Base-by-base conservation (phyloP, 2,329 filamentous ascomycete species). In the Phialocephala sp. region DNA sequence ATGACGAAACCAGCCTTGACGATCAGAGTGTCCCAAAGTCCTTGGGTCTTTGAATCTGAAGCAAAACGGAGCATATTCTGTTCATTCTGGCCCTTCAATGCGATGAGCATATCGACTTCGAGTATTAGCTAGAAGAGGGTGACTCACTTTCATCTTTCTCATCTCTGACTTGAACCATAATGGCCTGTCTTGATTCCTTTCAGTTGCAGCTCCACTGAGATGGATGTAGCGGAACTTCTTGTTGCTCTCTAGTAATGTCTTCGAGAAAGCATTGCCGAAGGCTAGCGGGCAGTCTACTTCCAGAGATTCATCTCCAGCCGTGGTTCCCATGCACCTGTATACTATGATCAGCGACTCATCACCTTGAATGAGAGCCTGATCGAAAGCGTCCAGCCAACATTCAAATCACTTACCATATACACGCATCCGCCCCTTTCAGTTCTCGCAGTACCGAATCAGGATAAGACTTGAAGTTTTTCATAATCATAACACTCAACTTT, bases 341-440 rank as follows among this genome's bases (percentile, higher is more conserved):
- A 74, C 87, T 87, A 73, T 88, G 82, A 12, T 82, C 76, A 69
- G 84, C 78, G 69, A 83, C 76, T 50, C 83, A 9, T 37, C n/a
- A 37, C 12, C n/a, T 24, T 22, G 45, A 50, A 5, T 4, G 20
- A 9, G 8, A 24, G 18, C n/a, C n/a, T n/a, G 45, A 11, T 9
- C n/a, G 27, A 32, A 6, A 32, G 6, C 8, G 47, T 32, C 27
- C 47, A 12, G 27, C 1, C 14, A 18, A 2, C 24, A n/a, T 54
- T 24, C 20, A 15, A 14, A 63, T 27, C 11, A 60, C 39, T 41
- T 37, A 70, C 68, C 69, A 72, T 24, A 72, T 70, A 62, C 66
- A 70, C 41, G 68, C 69, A 60, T 70, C 65, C 8, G 68, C 69
- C 24, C 63, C 66, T 27, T 59, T 62, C 0, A 72, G 9, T 24